Evolutionary conservation across 371 early-diverging fungal genomes (phyloP).

Genomic region (Mortierella sp.): DNA sequence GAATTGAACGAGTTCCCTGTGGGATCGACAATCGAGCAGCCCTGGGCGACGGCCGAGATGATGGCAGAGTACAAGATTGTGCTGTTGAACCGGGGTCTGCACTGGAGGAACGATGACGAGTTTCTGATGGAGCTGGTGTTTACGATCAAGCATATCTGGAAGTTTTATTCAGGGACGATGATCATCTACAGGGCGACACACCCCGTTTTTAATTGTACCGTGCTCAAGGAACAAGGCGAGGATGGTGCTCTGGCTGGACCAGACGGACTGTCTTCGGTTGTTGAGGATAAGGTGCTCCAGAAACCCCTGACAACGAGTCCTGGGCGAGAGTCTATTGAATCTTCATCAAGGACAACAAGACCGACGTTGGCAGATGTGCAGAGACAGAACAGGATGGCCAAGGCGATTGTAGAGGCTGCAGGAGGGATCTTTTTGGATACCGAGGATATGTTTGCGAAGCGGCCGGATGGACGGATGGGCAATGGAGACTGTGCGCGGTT

Average conservation of each 20-base stretch:
- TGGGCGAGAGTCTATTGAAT: background rate
- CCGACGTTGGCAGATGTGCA: constrained; percentile 70
- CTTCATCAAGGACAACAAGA: constrained; percentile 45
- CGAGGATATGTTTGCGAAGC: constrained; percentile 63
- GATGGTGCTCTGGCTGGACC: constrained; percentile 31
- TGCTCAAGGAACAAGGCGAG: constrained; percentile 35
- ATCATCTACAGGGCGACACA: constrained; percentile 69
- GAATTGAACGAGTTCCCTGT: constrained; percentile 58
- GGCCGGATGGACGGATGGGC: constrained; percentile 74
- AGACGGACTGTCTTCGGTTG: constrained; percentile 18
- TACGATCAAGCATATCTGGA: constrained; percentile 63
- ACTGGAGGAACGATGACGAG: constrained; percentile 61
- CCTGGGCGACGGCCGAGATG: constrained; percentile 62
- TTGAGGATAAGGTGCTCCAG: constrained; percentile 25
- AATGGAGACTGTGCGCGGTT: constrained; percentile 71
- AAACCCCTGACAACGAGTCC: constrained; percentile 20
- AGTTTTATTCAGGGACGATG: constrained; percentile 57
- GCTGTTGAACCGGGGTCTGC: constrained; percentile 64
- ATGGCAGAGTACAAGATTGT: constrained; percentile 60
- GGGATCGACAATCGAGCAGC: constrained; percentile 61
- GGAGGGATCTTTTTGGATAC: constrained; percentile 72
- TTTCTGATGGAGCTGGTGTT: constrained; percentile 62
- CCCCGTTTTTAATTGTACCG: constrained; percentile 28
- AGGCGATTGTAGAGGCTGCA: constrained; percentile 66
- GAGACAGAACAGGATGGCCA: constrained; percentile 70